Percentiles rank a stretch among this genome's conserved stretches.
phyloP scores from a whole-genome alignment of 75 land plant species.

The Adiantum capillusveneris region DNA sequence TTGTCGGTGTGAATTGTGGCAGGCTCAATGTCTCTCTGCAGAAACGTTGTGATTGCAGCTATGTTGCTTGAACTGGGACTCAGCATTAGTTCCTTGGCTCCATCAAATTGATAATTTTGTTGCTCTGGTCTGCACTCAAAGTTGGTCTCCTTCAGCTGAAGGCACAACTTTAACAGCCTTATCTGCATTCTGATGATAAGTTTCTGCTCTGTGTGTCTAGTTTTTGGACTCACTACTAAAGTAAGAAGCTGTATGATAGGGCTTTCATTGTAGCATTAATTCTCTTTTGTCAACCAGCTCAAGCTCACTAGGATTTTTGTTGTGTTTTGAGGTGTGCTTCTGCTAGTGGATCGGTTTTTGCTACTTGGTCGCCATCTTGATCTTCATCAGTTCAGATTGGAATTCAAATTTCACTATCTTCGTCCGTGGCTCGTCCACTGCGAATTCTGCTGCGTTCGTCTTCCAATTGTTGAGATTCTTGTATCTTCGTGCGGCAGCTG shows the following conservation, averaged over 20 bases:
- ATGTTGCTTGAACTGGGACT: neutral
- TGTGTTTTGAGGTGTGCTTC: conserved; percentile 8
- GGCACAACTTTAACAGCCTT: neutral
- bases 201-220: neutral
- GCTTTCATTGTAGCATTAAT: neutral
- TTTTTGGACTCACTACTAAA: neutral
- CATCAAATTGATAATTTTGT: neutral
- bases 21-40: neutral
- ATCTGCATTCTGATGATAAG: conserved; percentile 5
- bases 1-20: no score
- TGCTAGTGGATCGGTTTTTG: neutral
- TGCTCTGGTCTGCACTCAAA: neutral
- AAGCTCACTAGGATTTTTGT: conserved; percentile 4
- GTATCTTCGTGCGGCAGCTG: no score
- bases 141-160: neutral
- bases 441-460: no score
- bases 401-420: no score
- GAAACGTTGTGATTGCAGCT: neutral
- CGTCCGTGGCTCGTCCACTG: no score
- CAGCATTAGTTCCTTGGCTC: neutral
- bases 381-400: no score
- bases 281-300: no score
- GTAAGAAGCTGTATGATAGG: neutral
- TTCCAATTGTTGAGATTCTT: no score
- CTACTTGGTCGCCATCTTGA: no score